phyloP scores from a whole-genome alignment of 371 early-diverging fungal genomes.

The Mucor saturninus region DNA sequence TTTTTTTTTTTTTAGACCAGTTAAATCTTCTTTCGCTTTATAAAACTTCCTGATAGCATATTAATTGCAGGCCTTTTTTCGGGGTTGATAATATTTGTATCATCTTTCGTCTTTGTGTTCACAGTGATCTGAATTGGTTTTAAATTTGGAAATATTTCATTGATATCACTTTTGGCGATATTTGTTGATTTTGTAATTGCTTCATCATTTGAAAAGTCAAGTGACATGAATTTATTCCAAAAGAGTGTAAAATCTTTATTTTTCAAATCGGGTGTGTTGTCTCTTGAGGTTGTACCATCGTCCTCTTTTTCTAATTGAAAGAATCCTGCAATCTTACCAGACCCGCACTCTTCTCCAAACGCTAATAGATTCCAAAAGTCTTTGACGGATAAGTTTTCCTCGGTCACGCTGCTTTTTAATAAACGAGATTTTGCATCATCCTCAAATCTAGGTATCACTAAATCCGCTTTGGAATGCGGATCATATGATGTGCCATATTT shows the following conservation, averaged over 20 bases:
- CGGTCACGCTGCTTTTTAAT: slow-evolving; percentile 24
- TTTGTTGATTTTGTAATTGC: slow-evolving; percentile 19
- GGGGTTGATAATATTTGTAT: slow-evolving; percentile 6
- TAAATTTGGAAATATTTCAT: slow-evolving; percentile 11
- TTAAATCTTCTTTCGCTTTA: slow-evolving; percentile 29
- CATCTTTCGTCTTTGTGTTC: neutral
- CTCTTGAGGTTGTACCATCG: neutral
- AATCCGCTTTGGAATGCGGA: slow-evolving; percentile 40
- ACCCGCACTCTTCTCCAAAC: slow-evolving; percentile 78
- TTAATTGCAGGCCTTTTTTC: slow-evolving; percentile 30
- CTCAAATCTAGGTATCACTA: slow-evolving; percentile 75
- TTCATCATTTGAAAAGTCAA: slow-evolving; percentile 26
- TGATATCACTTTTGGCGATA: slow-evolving; percentile 15
- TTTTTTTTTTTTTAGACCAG: slow-evolving; percentile 1
- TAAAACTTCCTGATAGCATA: slow-evolving; percentile 22
- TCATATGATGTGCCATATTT: slow-evolving; percentile 66
- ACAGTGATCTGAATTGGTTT: slow-evolving; percentile 5
- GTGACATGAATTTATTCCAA: slow-evolving; percentile 41
- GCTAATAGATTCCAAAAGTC: slow-evolving; percentile 72
- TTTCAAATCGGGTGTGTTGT: neutral
- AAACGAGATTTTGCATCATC: slow-evolving; percentile 83
- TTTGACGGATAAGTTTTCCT: slow-evolving; percentile 50
- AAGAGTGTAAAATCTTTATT: slow-evolving; percentile 26
- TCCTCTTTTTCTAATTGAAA: slow-evolving; percentile 37
- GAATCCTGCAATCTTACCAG: slow-evolving; percentile 72